Percentiles rank a stretch among this genome's conserved stretches.
Evolutionary conservation across 495 filamentous ascomycete genomes (phyloP).

Genomic region (Clavariopsis aquatica): DNA sequence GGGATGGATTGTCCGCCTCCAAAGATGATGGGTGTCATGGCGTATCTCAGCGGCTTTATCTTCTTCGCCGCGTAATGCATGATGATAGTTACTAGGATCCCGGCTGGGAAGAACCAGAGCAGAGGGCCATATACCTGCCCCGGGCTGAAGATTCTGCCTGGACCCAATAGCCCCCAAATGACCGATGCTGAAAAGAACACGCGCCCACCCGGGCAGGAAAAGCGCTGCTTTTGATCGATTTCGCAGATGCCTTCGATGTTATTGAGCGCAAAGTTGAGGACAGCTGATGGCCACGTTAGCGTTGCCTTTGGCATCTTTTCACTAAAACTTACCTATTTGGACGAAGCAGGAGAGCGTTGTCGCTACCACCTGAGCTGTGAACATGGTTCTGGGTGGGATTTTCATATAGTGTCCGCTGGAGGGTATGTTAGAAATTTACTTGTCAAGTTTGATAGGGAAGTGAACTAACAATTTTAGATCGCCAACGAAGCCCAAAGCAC

Average conservation of each 20-base stretch:
- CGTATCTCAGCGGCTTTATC: constrained; percentile 56
- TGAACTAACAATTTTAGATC: constrained; percentile 29
- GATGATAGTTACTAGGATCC: constrained; percentile 57
- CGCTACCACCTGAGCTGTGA: constrained; percentile 63
- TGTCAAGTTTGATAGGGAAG: background rate
- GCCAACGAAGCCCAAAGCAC: constrained; percentile 54
- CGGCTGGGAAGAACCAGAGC: constrained; percentile 64
- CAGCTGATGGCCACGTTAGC: constrained; percentile 46
- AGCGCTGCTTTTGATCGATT: constrained; percentile 60
- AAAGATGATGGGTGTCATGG: constrained; percentile 69
- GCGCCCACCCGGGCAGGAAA: constrained; percentile 66
- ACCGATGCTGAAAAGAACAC: constrained; percentile 70
- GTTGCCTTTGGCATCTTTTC: background rate
- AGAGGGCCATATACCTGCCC: constrained; percentile 67
- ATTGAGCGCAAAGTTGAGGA: constrained; percentile 65
- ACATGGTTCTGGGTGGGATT: constrained; percentile 68
- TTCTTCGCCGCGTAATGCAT: constrained; percentile 59
- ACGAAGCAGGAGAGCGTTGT: constrained; percentile 64
- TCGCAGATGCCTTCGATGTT: constrained; percentile 64
- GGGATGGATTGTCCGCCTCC: constrained; percentile 65
- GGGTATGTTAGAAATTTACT: background rate
- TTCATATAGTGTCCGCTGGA: constrained; percentile 69
- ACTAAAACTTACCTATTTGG: constrained; percentile 42
- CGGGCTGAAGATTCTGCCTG: constrained; percentile 66
- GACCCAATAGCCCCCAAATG: constrained; percentile 71